Conservation (phyloP, 768 basidiomycete genomes). For the Russula abietina region DNA sequence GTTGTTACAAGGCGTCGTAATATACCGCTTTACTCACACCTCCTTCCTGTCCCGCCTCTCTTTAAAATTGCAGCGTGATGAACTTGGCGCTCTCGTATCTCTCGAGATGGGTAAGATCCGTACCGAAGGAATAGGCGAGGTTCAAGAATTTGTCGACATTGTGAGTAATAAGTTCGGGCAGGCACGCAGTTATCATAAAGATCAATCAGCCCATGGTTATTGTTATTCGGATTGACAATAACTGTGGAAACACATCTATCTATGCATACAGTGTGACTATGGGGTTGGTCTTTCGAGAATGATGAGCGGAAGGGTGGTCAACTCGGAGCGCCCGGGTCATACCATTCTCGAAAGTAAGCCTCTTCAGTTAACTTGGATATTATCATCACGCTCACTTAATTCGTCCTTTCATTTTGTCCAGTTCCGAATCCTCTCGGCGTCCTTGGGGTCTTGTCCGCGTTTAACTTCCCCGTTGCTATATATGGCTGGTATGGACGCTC, state of each 20-base stretch:
- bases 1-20: neutral
- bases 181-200: no score
- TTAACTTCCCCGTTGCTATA: constrained; percentile 95
- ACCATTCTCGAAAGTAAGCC: constrained; percentile 76
- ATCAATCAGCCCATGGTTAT: no score
- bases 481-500: constrained; percentile 64
- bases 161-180: constrained; percentile 41
- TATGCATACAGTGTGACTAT: constrained; percentile 70
- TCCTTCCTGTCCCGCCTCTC: no score
- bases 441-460: constrained; percentile 73
- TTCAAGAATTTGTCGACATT: constrained; percentile 93
- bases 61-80: constrained; percentile 64
- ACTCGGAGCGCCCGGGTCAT: constrained; percentile 87
- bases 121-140: constrained; percentile 87
- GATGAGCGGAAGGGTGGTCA: constrained; percentile 87
- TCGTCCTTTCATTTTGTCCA: constrained; percentile 30
- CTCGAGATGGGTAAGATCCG: constrained; percentile 90
- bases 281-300: constrained; percentile 88
- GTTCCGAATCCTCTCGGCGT: constrained; percentile 87
- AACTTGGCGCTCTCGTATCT: constrained; percentile 75
- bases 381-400: neutral
- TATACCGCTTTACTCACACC: neutral
- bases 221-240: neutral
- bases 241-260: neutral
- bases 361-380: no score